Evolutionary conservation across 495 filamentous ascomycete genomes (phyloP), one percentile per base, ranked within the genome.

Genomic region (Evansstolkia leycettana): DNA sequence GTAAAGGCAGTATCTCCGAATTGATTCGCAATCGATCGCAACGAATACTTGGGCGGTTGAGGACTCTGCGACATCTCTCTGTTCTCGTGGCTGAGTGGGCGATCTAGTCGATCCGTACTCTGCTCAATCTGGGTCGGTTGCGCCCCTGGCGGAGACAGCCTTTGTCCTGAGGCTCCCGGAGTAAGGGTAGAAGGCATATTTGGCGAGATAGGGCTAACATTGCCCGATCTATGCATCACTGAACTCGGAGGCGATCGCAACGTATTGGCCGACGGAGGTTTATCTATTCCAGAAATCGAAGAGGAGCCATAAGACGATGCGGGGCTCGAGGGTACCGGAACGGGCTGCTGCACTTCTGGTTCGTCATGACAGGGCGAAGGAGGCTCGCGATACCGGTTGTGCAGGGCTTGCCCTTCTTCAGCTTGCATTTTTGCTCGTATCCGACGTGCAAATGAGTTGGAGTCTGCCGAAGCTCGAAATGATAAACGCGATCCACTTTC

Each of bases 391-490:
- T 55, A 51, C 16, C 43, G 52, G 17, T 73, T 58, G 10, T 78
- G 70, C 41, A 88, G 65, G 10, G 78, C 79, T 41, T 66, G 64
- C 5, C 76, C 82, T 58, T 88, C 82, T 13, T 81, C 81, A 17
- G 70, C 64, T 31, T 78, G 66, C 74, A 86, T 84, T 54, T 78
- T 68, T n/a, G 76, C 76, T 32, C 78, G 78, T 1, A 77, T 57
- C 29, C 64, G 60, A 27, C 67, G 63, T 6, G 70, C 66, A 43
- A 72, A 69, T 2, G 69, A 70, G 27, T 58, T 51, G 2, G 60
- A 56, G 13, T 63, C 62, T 1, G 59, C 43, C 13, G 61, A 63
- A 5, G 51, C 61, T 15, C 61, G 54, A 28, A 67, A 62, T 5
- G 61, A 65, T 17, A 67, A 34, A 9, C 64, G 58, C 4, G 61